These are phyloP conservation scores for Tuctoria greenei DNA, from an alignment of 176 grass and related monocot genomes.

Conservation along the genomic window DNA sequence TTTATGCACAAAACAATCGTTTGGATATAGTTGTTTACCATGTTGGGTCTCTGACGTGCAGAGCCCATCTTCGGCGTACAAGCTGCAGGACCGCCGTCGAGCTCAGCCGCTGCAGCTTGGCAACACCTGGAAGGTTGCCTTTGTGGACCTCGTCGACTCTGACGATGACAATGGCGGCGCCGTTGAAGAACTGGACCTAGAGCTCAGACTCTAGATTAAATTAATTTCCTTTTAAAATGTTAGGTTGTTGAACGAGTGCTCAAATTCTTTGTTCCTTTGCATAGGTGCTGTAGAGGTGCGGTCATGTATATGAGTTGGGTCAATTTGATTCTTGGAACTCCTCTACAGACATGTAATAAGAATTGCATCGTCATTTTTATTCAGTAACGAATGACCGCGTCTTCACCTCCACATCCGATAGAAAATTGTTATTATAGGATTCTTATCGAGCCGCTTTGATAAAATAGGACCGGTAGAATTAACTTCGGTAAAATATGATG, in stretches of 20 bases:
- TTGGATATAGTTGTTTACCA: background rate
- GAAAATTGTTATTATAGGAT: too few species aligned
- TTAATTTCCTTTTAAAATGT: background rate
- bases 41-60: background rate
- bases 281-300: slow-evolving; percentile 20
- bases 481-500: too few species aligned
- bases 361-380: background rate
- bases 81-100: slow-evolving; percentile 14
- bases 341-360: background rate
- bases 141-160: slow-evolving; percentile 49
- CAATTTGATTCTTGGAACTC: background rate
- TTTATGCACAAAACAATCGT: too few species aligned
- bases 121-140: background rate
- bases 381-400: accelerated
- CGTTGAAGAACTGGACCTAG: slow-evolving; percentile 41
- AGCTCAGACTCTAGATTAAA: slow-evolving; percentile 46
- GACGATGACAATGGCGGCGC: slow-evolving; percentile 12
- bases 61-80: slow-evolving; percentile 26
- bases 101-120: background rate
- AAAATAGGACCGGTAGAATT: too few species aligned
- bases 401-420: slow-evolving; percentile 5
- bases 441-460: too few species aligned
- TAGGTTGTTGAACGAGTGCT: background rate
- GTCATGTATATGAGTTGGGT: background rate
- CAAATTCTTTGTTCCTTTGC: slow-evolving; percentile 45